Evolutionary conservation across 768 basidiomycete species (phyloP), one percentile per base, ranked within the genome.

Genomic region (Mycena floridula): DNA sequence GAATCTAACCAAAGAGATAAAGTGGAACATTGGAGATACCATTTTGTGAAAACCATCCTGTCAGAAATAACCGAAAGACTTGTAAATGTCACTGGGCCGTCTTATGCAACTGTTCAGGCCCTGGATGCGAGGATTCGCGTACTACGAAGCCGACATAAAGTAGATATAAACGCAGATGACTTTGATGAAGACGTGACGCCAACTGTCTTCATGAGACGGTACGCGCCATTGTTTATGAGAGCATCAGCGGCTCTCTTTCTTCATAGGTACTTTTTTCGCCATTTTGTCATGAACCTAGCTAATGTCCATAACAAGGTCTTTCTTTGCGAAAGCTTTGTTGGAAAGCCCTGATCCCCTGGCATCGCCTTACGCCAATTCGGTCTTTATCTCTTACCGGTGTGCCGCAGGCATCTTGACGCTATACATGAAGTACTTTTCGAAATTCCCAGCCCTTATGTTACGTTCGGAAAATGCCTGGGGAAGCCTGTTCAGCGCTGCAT

Each of bases 291-390:
- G 72, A 73, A 46, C 61, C 69, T 42, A 72, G 66, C 22, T 73
- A 66, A 56, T 73, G 72, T 42, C 70, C 70, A 0, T 67, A 69
- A 36, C 70, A 72, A 2, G 54, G 74, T 44, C 54, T 68, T 12
- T 67, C 71, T 35, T 58, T 63, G 36, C 72, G 71, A 21, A 54
- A 58, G n/a, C n/a, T n/a, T n/a, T n/a, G n/a, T n/a, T n/a, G n/a
- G n/a, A n/a, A n/a, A n/a, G n/a, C n/a, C n/a, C n/a, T n/a, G 72
- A 72, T 45, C 72, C 72, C 15, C 62, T 73, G 7, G 57, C 65
- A 24, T 73, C 68, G 48, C 66, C 68, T 4, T 73, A 70, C 27
- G 70, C 73, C 0, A 69, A 72, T 7, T 73, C 72, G 12, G 69
- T 71, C 49, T 62, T 73, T 16, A 68, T 70, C 4, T 66, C 72